Evolutionary conservation across 2,329 filamentous ascomycete genomes (phyloP), one percentile per base, ranked within the genome.

Genomic region (Aspergillus terreus): DNA sequence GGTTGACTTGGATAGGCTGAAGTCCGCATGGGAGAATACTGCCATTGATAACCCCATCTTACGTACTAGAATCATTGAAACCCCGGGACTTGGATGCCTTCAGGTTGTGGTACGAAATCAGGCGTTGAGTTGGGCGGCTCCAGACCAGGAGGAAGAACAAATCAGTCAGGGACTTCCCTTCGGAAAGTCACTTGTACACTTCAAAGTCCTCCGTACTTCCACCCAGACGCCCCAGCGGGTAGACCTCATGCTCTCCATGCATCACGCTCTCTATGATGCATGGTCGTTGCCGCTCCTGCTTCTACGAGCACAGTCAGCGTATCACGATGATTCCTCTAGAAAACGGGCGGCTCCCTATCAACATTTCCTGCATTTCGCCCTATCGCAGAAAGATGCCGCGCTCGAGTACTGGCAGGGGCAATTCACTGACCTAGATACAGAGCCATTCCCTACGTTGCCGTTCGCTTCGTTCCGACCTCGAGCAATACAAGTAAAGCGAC

Each of bases 221-320:
- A 17, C 32, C 7, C 30, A n/a, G 23, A 41, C 7, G 6, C n/a
- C n/a, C 30, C n/a, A 25, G 12, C 38, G 35, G 27, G 14, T 30
- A 6, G 21, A 51, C 32, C 27, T 57, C 17, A 6, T 57, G n/a
- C 55, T 71, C 45, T 71, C 70, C 1, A 66, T 71, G 53, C 74
- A 77, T 54, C 74, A 76, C 49, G 69, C 71, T 5, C 57, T 76
- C 1, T 76, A 75, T 52, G 74, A 77, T 58, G 72, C 70, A 3
- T 63, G 60, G 58, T 63, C 51, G 19, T 41, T 61, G 27, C 48
- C 54, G 9, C 35, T 56, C 15, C 12, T 52, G n/a, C n/a, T 51
- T 6, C 15, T 42, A 6, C 19, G 46, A 15, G 35, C 45, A 7
- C 9, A 49, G 25, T 23, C 15, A 15, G 49, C 36, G 6, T 55